Evolutionary conservation across 2,329 filamentous ascomycete genomes (phyloP), one percentile per base, ranked within the genome.

Genomic region (Neonectria neomacrospora): DNA sequence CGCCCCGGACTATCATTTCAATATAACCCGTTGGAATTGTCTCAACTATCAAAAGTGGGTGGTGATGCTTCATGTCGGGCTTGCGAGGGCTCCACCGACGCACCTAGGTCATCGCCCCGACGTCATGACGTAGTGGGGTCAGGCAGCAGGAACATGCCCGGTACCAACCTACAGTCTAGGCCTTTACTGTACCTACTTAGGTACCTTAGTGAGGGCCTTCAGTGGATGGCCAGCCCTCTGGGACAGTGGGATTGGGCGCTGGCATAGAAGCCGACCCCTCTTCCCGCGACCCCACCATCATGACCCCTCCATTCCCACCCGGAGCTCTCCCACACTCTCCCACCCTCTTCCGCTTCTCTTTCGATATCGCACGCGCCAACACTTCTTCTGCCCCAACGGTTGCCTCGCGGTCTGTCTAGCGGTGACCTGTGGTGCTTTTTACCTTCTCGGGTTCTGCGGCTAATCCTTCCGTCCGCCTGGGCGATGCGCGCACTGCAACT

Each of bases 171-270:
- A 37, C 14, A 37, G 34, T 37, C 34, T n/a, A 37, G 34, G 28
- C n/a, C 23, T 26, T 26, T 26, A 6, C 23, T 26, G 23, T 26
- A 26, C 23, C 23, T 26, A 26, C 6, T 3, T 37, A 37, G 34
- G 32, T 34, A 34, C 30, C 30, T 32, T 14, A 54, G 30, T 42
- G 50, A 42, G 41, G 34, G 37, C n/a, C n/a, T 48, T 48, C 32
- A 37, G 47, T 44, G 52, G 53, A 34, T 44, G 52, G 58, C 20
- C 45, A 44, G 50, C 41, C 41, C 50, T 32, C 28, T 45, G 59
- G 47, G 53, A 61, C 39, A 34, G 59, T 50, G 59, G 58, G 53
- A 61, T 61, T 61, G 59, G 53, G 39, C 30, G 37, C 47, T 42
- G 42, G 42, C 12, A 26, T 32, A 10, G 30, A 12, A 32, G 14